Evolutionary conservation across 352 stramenopile species (phyloP), one percentile per base, ranked within the genome.

Genomic region (Globisporangium ultimum): DNA sequence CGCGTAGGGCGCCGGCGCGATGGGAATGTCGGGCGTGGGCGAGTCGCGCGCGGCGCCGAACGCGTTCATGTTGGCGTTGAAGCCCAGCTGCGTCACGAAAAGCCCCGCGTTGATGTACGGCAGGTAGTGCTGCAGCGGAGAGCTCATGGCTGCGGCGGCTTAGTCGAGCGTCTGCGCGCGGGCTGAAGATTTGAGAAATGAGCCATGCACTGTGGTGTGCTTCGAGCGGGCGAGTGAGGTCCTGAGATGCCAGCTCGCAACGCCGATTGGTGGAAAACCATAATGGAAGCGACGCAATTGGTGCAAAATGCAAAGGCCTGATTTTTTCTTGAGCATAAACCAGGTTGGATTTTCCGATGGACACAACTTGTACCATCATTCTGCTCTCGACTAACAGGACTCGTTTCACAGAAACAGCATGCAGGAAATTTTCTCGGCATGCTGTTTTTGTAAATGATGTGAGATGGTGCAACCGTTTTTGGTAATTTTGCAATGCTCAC

Each of bases 1-100:
- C 41, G 80, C 64, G 55, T 76, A 87, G n/a, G 54, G 41, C 8
- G 70, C 65, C 17, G 78, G 78, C 5, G 74, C 65, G 52, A 88
- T 68, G 17, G 70, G 72, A 34, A 72, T 80, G 24, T 65, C 52
- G 15, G 50, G 53, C 22, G 63, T 64, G n/a, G 34, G 38, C 1
- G 18, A 15, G 15, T 43, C 53, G 20, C 42, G n/a, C 24, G 21
- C 41, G 45, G 21, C 21, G 28, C 28, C 51, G 18, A 64, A 55
- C 48, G 49, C 43, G 53, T 66, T 46, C 57, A 59, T 58, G 21
- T 53, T 53, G 47, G 43, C 58, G 38, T 64, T 54, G n/a, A 64
- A n/a, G 20, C 45, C 34, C 42, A 59, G 43, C 52, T 64, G 58
- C 42, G 36, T 21, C 14, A 55, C 46, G 43, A 64, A 64, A 42